phyloP scores from a whole-genome alignment of 2,329 filamentous ascomycete genomes.

The Diaporthe nobilis region DNA sequence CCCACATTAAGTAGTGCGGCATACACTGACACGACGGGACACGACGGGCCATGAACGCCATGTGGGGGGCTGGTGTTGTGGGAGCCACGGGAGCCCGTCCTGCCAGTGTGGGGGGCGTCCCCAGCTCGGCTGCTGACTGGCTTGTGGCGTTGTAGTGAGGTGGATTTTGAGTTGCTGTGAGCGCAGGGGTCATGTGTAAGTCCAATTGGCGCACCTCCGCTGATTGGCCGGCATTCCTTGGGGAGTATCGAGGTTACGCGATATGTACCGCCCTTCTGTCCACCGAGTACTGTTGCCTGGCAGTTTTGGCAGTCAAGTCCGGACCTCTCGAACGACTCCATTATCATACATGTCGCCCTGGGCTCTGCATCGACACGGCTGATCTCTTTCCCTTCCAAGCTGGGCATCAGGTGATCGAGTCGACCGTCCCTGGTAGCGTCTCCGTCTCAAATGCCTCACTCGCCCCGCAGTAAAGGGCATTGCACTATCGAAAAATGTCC shows the following conservation, averaged over 20 bases:
- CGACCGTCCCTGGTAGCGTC: neutral
- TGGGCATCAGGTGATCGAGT: neutral
- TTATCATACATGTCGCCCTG: slow-evolving; percentile 1
- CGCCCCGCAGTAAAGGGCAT: neutral
- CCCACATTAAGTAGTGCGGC: slow-evolving; percentile 5
- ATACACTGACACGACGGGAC: neutral
- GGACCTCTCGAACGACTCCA: neutral
- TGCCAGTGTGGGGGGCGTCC: neutral
- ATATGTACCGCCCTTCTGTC: slow-evolving; percentile 15
- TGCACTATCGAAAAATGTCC: neutral
- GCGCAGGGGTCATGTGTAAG: slow-evolving; percentile 4
- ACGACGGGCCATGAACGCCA: neutral
- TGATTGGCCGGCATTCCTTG: neutral
- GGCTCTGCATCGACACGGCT: slow-evolving; percentile 2
- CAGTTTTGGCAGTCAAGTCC: neutral
- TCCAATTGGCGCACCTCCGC: neutral
- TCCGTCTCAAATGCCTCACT: slow-evolving; percentile 21
- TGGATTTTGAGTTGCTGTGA: neutral
- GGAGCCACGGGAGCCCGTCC: neutral
- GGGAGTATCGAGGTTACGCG: neutral
- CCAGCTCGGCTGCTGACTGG: neutral
- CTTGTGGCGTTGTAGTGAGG: neutral
- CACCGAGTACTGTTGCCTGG: neutral
- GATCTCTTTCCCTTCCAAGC: slow-evolving; percentile 21
- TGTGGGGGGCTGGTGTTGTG: neutral